Conservation (phyloP, 495 filamentous ascomycete species). For the Cudoniella acicularis region DNA sequence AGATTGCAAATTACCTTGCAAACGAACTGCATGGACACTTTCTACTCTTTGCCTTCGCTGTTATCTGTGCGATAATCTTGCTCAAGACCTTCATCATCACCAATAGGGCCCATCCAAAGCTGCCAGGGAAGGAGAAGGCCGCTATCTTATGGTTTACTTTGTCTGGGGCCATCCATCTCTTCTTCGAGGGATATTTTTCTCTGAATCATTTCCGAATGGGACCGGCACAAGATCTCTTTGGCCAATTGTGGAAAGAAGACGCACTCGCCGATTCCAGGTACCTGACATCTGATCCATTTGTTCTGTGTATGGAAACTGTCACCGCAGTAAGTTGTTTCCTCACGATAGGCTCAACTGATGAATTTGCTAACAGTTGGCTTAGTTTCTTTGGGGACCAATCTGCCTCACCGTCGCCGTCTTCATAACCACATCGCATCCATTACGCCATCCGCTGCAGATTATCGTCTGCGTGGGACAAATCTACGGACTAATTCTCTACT, state of each 20-base stretch:
- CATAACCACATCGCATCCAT: constrained; percentile 43
- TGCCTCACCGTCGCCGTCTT: constrained; percentile 46
- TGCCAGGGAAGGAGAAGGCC: constrained; percentile 47
- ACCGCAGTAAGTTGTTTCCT: constrained; percentile 36
- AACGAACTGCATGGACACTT: constrained; percentile 53
- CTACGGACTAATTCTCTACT: constrained; percentile 58
- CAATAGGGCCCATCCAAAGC: constrained; percentile 40
- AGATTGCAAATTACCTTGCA: constrained; percentile 53
- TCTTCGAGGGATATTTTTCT: constrained; percentile 45
- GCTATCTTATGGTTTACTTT: constrained; percentile 67
- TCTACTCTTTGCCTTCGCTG: constrained; percentile 51
- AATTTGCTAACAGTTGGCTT: constrained; percentile 19
- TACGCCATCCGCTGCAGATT: constrained; percentile 51
- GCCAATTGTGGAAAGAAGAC: constrained; percentile 49
- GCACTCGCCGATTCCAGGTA: not conserved
- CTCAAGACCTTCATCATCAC: constrained; percentile 45
- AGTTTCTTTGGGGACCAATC: constrained; percentile 53
- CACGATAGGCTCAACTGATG: constrained; percentile 36
- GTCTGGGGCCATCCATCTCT: constrained; percentile 63
- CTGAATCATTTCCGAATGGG: constrained; percentile 39
- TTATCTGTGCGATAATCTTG: constrained; percentile 48
- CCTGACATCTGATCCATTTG: constrained; percentile 37
- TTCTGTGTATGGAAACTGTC: constrained; percentile 51
- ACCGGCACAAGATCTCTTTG: constrained; percentile 40
- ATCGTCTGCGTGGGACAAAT: constrained; percentile 54